A percentile compares a stretch with the other conserved stretches of the same genome.
These are phyloP conservation scores for Xeromyces bisporus DNA, from an alignment of 495 filamentous ascomycete species.

Conservation along the genomic window DNA sequence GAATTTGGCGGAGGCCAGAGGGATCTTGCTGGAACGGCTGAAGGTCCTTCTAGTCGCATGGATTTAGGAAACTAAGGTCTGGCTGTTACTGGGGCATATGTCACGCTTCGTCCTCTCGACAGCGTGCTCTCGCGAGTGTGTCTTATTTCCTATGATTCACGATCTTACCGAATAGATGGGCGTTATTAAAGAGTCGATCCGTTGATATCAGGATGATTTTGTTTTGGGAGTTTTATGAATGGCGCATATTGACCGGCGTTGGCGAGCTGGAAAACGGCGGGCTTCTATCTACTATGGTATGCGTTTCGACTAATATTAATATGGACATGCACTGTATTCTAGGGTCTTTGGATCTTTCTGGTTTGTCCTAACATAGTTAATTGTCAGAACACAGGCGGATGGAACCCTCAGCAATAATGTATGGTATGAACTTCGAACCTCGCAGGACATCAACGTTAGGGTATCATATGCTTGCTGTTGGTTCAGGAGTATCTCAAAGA, in stretches of 20 bases:
- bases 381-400: no score
- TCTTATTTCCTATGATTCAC: not conserved
- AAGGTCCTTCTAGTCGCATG: slow-evolving; percentile 28
- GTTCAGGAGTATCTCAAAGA: no score
- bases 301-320: slow-evolving; percentile 10
- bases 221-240: not conserved
- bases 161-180: not conserved
- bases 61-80: slow-evolving; percentile 21
- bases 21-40: slow-evolving; percentile 7
- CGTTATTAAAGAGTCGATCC: no score
- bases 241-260: slow-evolving; percentile 13
- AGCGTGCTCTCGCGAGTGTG: no score
- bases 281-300: slow-evolving; percentile 5
- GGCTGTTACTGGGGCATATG: not conserved
- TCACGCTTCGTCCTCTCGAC: slow-evolving; percentile 3
- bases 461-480: no score
- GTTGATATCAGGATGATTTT: not conserved
- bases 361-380: no score
- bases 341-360: not conserved
- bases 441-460: no score
- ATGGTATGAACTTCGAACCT: no score
- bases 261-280: slow-evolving; percentile 14
- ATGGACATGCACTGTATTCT: not conserved
- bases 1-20: slow-evolving; percentile 12
- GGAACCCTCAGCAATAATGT: no score